A percentile compares a stretch with the other conserved stretches of the same genome.
phyloP scores from a whole-genome alignment of 495 filamentous ascomycete species.

The Penicillium canariense region DNA sequence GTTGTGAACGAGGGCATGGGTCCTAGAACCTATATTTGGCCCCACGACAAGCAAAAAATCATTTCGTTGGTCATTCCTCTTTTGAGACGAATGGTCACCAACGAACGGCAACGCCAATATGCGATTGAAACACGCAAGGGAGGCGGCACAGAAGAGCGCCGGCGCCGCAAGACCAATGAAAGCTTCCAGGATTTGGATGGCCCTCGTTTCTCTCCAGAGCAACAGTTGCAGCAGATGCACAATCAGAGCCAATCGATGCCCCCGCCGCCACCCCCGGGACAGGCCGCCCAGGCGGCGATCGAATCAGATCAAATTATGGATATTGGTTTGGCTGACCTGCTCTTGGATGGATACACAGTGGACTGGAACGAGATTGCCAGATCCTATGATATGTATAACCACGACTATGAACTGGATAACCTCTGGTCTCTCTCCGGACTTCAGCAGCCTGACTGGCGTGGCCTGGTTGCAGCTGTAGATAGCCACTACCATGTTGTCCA shows the following conservation, averaged over 20 bases:
- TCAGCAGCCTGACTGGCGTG: conserved; percentile 44
- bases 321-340: conserved; percentile 35
- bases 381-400: conserved; percentile 40
- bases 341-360: conserved; percentile 39
- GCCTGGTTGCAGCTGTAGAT: conserved; percentile 47
- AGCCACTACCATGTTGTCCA: conserved; percentile 45
- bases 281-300: conserved; percentile 18
- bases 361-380: conserved; percentile 41
- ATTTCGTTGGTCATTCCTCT: conserved; percentile 57
- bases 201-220: conserved; percentile 31
- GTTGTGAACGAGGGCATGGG: conserved; percentile 43
- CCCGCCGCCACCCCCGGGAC: conserved; percentile 23
- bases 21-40: conserved; percentile 52
- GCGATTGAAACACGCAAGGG: conserved; percentile 57
- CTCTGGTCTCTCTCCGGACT: conserved; percentile 46
- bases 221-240: conserved; percentile 35
- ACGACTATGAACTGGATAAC: conserved; percentile 42
- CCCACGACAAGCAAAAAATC: conserved; percentile 54
- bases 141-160: conserved; percentile 40
- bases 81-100: conserved; percentile 61
- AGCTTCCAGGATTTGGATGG: conserved; percentile 29
- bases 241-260: conserved; percentile 29
- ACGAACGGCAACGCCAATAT: conserved; percentile 62
- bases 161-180: conserved; percentile 44
- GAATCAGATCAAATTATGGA: conserved; percentile 21